Conservation (phyloP, 257 asterid species). For the Fraxinus anomala region DNA sequence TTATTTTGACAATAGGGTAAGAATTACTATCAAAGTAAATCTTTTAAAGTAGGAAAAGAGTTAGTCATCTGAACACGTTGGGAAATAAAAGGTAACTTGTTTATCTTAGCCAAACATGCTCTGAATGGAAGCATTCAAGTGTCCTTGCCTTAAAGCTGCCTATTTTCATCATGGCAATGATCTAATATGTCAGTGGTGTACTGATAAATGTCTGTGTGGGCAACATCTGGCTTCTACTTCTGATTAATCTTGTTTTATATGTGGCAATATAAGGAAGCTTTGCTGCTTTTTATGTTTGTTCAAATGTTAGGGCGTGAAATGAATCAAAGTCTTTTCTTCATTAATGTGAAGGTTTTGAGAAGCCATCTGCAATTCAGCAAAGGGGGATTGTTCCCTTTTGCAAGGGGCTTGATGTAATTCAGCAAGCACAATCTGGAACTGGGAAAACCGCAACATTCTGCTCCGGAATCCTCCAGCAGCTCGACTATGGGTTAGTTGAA, state of each 20-base stretch:
- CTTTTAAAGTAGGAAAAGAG: background rate
- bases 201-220: background rate
- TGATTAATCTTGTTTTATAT: background rate
- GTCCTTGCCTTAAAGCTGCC: background rate
- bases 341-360: slow-evolving; percentile 52
- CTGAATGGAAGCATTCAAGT: background rate
- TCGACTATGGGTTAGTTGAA: slow-evolving; percentile 47
- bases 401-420: slow-evolving; percentile 61
- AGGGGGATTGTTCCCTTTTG: slow-evolving; percentile 62
- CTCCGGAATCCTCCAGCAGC: slow-evolving; percentile 61
- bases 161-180: background rate
- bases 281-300: background rate
- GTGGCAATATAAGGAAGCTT: background rate
- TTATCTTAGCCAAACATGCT: background rate
- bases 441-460: slow-evolving; percentile 66
- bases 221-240: background rate
- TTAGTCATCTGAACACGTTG: background rate
- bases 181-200: background rate
- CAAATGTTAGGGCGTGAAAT: slow-evolving; percentile 3
- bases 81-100: background rate
- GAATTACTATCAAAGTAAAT: background rate
- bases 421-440: slow-evolving; percentile 64
- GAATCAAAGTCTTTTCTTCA: background rate
- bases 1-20: background rate
- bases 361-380: slow-evolving; percentile 65